phyloP scores from a whole-genome alignment of 768 basidiomycete species.

The Boletus huronensis region DNA sequence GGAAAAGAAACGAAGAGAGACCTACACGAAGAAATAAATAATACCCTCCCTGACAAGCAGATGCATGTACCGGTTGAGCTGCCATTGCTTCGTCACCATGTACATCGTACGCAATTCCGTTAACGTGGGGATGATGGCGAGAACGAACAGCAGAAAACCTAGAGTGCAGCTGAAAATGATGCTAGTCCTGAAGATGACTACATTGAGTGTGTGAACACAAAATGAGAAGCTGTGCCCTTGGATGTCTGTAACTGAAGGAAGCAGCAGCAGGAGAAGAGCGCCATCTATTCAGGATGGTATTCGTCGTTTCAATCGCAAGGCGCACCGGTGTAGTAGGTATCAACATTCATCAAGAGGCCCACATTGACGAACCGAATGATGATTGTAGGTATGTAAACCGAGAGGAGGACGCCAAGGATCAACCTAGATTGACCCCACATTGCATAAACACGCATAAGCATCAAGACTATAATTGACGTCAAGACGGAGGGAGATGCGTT shows the following conservation, averaged over 20 bases:
- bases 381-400: not conserved
- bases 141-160: not conserved
- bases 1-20: not conserved
- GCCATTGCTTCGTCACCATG: not conserved
- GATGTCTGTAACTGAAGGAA: not conserved
- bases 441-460: not conserved
- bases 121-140: not conserved
- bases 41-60: not conserved
- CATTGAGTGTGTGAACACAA: not conserved
- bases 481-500: not conserved
- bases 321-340: not conserved
- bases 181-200: not conserved
- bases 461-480: not conserved
- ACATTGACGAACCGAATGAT: not conserved
- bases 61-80: not conserved
- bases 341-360: not conserved
- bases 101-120: not conserved
- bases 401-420: conserved; percentile 1
- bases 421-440: not conserved
- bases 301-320: not conserved
- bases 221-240: not conserved
- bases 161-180: not conserved
- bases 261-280: not conserved
- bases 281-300: not conserved
- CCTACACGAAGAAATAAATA: conserved; percentile 1